phyloP scores from a whole-genome alignment of 352 stramenopile species.

The Phytophthora sp. region DNA sequence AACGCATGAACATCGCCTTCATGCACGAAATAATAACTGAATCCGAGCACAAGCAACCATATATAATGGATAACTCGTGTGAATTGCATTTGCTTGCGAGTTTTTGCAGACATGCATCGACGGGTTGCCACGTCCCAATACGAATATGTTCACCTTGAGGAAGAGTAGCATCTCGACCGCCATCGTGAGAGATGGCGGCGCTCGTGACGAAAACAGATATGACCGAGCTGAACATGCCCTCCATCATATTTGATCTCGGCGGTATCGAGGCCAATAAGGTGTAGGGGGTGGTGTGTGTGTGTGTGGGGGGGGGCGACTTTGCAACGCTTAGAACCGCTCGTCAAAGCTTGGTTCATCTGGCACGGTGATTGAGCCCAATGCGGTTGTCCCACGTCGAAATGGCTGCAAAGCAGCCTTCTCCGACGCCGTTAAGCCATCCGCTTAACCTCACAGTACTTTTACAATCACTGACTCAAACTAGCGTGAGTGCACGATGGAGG shows the following conservation, averaged over 20 bases:
- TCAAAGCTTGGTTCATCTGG: not conserved
- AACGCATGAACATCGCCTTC: not conserved
- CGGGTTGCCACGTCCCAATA: not conserved
- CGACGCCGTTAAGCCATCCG: not conserved
- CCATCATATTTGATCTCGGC: not conserved
- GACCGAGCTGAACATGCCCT: not conserved
- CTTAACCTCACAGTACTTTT: not conserved
- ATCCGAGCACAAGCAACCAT: too few relatives aligned
- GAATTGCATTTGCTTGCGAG: too few relatives aligned
- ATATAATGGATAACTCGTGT: too few relatives aligned
- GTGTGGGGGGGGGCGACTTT: too few relatives aligned
- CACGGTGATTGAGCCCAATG: not conserved
- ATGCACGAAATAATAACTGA: too few relatives aligned
- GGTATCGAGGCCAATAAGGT: not conserved
- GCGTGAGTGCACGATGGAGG: not conserved
- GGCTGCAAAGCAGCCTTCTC: conserved; percentile 2
- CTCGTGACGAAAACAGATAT: not conserved
- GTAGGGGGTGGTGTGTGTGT: not conserved
- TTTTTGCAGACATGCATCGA: not conserved
- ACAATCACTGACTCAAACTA: not conserved
- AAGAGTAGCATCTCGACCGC: not conserved
- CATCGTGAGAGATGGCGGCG: not conserved
- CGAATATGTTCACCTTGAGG: not conserved
- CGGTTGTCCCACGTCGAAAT: not conserved
- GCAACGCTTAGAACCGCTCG: not conserved